These are phyloP conservation scores for Nothomitra cinnamomea DNA, from an alignment of 2,329 filamentous ascomycete genomes.

Conservation along the genomic window DNA sequence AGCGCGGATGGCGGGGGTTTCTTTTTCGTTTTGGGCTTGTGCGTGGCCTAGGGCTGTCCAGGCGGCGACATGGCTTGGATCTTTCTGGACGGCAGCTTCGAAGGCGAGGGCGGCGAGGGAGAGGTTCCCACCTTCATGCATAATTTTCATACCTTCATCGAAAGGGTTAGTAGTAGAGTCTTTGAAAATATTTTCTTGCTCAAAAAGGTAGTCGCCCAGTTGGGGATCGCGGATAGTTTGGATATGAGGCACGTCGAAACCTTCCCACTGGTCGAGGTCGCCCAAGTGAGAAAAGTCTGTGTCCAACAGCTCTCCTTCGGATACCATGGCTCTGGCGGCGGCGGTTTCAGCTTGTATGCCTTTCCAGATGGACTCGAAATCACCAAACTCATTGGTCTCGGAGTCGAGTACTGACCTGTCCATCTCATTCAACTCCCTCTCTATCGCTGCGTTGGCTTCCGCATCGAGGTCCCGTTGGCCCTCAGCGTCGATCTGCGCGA, in stretches of 20 bases:
- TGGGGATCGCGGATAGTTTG: slow-evolving; percentile 52
- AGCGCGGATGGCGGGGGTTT: slow-evolving; percentile 85
- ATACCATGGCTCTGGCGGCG: slow-evolving; percentile 50
- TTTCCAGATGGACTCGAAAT: slow-evolving; percentile 82
- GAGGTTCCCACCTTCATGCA: slow-evolving; percentile 84
- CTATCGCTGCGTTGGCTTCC: slow-evolving; percentile 57
- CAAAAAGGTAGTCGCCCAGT: slow-evolving; percentile 83
- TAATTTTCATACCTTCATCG: slow-evolving; percentile 81
- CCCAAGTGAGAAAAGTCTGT: slow-evolving; percentile 46
- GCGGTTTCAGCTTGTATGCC: slow-evolving; percentile 64
- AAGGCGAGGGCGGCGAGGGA: slow-evolving; percentile 88
- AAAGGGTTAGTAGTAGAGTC: slow-evolving; percentile 73
- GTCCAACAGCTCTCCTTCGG: slow-evolving; percentile 38
- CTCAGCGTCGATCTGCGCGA: slow-evolving; percentile 61
- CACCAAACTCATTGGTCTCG: slow-evolving; percentile 60
- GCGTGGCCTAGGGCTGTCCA: slow-evolving; percentile 86
- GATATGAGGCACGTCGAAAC: slow-evolving; percentile 52
- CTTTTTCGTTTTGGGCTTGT: slow-evolving; percentile 97
- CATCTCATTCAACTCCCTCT: slow-evolving; percentile 75
- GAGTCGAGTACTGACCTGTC: slow-evolving; percentile 59
- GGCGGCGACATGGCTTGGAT: slow-evolving; percentile 72
- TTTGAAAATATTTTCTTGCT: slow-evolving; percentile 84
- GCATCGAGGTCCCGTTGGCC: slow-evolving; percentile 36
- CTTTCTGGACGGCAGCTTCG: slow-evolving; percentile 84
- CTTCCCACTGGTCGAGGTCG: slow-evolving; percentile 66